Base-by-base conservation (phyloP, 352 stramenopile genomes). In the Thalassiosira livingstoniorum region DNA sequence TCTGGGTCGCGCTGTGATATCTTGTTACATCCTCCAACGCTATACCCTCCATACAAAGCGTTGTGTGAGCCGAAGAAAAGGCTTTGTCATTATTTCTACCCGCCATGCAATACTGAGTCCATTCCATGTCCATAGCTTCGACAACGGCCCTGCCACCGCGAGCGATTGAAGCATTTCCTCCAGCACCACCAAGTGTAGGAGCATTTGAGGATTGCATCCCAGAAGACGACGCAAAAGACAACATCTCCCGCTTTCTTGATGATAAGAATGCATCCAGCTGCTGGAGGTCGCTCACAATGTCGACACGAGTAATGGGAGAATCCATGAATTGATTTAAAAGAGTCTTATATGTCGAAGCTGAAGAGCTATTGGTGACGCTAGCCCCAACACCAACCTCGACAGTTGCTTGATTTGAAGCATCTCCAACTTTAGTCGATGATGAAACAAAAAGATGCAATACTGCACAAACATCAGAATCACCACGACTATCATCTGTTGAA, bases 41-140 rank as follows among this genome's bases (percentile, higher is more conserved):
- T 4, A 71, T 18, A 23, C 53, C 34, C 31, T 32, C 53, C 18
- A 55, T 47, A 1, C 4, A 2, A 31, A 37, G n/a, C 1, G 4
- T 23, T 32, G 18, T 18, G 29, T 29, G 10, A 13, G 2, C 23
- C 18, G 2, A 39, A n/a, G 57, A 13, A n/a, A 10, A 23, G n/a
- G 43, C 10, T 23, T 51, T 54, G n/a, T 27, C 23, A n/a, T n/a
- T n/a, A n/a, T n/a, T n/a, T 18, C 42, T 51, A 51, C 10, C 42
- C 27, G 39, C 66, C 18, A 79, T 62, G 21, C 51, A 62, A 53
- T 58, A 42, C 31, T 73, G 61, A 45, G 51, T 68, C 72, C 72
- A 80, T 68, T 71, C 72, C 15, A 80, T 55, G 25, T 80, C 25
- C 25, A 80, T 80, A n/a, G 61, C 53, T 47, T 80, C 61, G 5